A percentile compares a stretch with the other conserved stretches of the same genome.
Evolutionary conservation across 2,329 filamentous ascomycete genomes (phyloP).

Genomic region (Talaromyces marneffei): DNA sequence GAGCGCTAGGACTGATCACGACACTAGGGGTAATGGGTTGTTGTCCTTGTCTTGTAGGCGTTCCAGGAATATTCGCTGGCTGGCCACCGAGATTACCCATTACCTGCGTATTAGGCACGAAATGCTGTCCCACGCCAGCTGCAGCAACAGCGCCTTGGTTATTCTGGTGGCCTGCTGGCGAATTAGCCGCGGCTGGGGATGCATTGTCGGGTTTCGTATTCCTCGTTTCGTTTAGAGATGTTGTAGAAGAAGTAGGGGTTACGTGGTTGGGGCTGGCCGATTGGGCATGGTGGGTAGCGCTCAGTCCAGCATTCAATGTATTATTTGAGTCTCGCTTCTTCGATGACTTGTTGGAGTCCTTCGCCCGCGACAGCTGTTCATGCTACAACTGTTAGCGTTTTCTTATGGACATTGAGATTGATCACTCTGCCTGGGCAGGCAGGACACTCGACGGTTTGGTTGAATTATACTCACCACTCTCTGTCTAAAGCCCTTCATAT

Average conservation of each 20-base stretch:
- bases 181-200: slow-evolving; percentile 31
- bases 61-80: slow-evolving; percentile 46
- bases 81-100: slow-evolving; percentile 28
- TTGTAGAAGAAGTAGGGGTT: slow-evolving; percentile 85
- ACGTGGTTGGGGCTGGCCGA: slow-evolving; percentile 57
- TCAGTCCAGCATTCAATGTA: slow-evolving; percentile 56
- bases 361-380: slow-evolving; percentile 84
- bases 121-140: slow-evolving; percentile 32
- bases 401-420: neutral
- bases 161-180: slow-evolving; percentile 21
- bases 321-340: slow-evolving; percentile 69
- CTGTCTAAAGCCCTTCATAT: slow-evolving; percentile 97
- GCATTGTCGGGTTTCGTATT: slow-evolving; percentile 61
- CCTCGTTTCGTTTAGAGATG: slow-evolving; percentile 75
- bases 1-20: slow-evolving; percentile 88
- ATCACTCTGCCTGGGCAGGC: neutral
- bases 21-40: slow-evolving; percentile 72
- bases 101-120: slow-evolving; percentile 28
- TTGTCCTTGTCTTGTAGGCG: slow-evolving; percentile 57
- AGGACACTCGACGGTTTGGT: neutral
- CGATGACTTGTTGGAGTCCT: slow-evolving; percentile 76
- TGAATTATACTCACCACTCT: slow-evolving; percentile 72
- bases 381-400: slow-evolving; percentile 52
- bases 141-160: slow-evolving; percentile 25
- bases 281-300: slow-evolving; percentile 38